These are phyloP conservation scores for Boeremia lycopersici DNA, from an alignment of 2,329 filamentous ascomycete genomes.

Conservation along the genomic window DNA sequence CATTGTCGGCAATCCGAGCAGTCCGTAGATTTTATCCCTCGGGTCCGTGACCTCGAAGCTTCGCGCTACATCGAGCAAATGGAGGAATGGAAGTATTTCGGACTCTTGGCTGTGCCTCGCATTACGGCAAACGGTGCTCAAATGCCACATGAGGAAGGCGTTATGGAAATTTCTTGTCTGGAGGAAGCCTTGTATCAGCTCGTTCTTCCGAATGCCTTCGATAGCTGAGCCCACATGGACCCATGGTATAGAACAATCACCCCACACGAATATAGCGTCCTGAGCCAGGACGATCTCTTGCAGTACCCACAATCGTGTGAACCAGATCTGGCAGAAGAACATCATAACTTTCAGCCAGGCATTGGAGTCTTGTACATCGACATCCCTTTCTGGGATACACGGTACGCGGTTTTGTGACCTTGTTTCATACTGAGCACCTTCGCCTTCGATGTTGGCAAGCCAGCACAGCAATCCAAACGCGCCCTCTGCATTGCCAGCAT, in stretches of 20 bases:
- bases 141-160: slow-evolving; percentile 19
- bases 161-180: slow-evolving; percentile 20
- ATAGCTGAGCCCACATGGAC: slow-evolving; percentile 13
- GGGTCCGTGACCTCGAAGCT: slow-evolving; percentile 23
- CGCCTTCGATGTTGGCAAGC: background rate
- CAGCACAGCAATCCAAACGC: slow-evolving; percentile 1
- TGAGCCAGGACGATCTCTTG: slow-evolving; percentile 22
- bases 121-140: background rate
- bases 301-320: slow-evolving; percentile 12
- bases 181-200: background rate
- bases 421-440: background rate
- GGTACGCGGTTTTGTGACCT: background rate
- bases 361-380: background rate
- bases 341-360: slow-evolving; percentile 1
- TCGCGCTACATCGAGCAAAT: slow-evolving; percentile 20
- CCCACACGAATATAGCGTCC: slow-evolving; percentile 22
- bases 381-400: background rate
- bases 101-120: background rate
- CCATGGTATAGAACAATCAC: slow-evolving; percentile 18
- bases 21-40: slow-evolving; percentile 27
- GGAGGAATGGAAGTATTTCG: slow-evolving; percentile 11
- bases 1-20: slow-evolving; percentile 18
- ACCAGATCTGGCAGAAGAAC: slow-evolving; percentile 13
- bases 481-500: slow-evolving; percentile 1
- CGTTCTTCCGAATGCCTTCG: slow-evolving; percentile 4